Conservation (phyloP, 2,329 filamentous ascomycete species). For the Rutstroemia sydowiana region DNA sequence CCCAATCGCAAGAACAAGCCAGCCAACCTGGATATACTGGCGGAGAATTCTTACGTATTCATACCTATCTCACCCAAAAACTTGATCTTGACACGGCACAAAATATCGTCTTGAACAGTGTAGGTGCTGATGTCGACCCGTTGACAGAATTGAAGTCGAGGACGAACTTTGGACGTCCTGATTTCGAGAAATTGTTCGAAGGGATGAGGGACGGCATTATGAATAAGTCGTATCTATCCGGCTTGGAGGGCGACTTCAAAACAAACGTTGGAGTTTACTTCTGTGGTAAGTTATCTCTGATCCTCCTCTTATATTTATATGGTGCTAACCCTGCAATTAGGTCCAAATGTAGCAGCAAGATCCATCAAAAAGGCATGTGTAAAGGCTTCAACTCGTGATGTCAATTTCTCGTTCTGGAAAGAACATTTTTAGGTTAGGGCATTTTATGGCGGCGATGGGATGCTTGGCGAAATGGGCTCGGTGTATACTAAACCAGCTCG, state of each 20-base stretch:
- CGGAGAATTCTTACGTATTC: conserved; percentile 88
- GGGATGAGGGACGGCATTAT: conserved; percentile 84
- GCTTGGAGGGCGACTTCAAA: conserved; percentile 65
- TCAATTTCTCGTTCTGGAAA: conserved; percentile 98
- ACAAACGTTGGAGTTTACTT: conserved; percentile 97
- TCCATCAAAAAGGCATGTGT: conserved; percentile 80
- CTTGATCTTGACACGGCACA: conserved; percentile 87
- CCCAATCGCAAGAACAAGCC: conserved; percentile 67
- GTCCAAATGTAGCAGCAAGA: conserved; percentile 50
- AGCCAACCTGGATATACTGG: conserved; percentile 59
- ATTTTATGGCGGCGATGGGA: too few relatives aligned
- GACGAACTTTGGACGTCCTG: conserved; percentile 91
- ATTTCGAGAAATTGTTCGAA: conserved; percentile 73
- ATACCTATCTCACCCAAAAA: conserved; percentile 93
- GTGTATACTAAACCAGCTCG: too few relatives aligned
- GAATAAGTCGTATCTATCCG: conserved; percentile 76
- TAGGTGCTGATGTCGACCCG: conserved; percentile 80
- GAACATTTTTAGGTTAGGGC: conserved; percentile 79
- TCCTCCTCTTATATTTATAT: conserved; percentile 25
- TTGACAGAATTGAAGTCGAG: conserved; percentile 83
- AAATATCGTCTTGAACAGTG: conserved; percentile 94
- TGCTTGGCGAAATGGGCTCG: too few relatives aligned
- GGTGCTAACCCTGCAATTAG: conserved; percentile 11
- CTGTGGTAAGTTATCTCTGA: conserved; percentile 68
- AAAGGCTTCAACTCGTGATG: conserved; percentile 63